Percentiles rank a stretch among this genome's conserved stretches.
Conservation (phyloP, 257 asterid genomes). For the Fraxinus anomala region DNA sequence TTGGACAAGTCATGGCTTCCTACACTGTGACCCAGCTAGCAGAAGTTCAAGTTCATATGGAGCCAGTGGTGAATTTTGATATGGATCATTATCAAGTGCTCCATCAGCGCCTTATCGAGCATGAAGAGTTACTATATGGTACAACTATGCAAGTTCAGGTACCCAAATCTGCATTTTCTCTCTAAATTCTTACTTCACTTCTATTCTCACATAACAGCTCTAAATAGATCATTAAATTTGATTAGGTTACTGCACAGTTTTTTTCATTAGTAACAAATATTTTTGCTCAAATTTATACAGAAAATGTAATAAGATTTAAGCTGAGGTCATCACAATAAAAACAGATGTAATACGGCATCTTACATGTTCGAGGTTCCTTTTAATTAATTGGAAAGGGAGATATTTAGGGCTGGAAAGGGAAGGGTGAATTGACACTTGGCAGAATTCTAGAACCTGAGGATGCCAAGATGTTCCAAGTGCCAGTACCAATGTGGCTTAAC, state of each 20-base stretch:
- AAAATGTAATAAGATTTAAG: neutral
- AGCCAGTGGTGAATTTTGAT: conserved; percentile 88
- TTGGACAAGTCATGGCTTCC: conserved; percentile 98
- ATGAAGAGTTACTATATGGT: conserved; percentile 85
- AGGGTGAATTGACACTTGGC: neutral
- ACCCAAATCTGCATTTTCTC: conserved; percentile 21
- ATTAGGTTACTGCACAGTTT: conserved; percentile 13
- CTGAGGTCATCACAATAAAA: neutral
- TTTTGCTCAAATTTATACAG: neutral
- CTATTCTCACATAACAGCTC: neutral
- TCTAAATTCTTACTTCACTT: neutral
- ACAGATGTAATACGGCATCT: conserved; percentile 10
- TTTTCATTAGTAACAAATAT: neutral
- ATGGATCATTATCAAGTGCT: conserved; percentile 74
- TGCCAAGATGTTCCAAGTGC: neutral
- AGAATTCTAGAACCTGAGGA: neutral
- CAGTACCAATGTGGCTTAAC: neutral
- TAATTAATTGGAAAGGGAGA: neutral
- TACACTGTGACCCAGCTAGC: conserved; percentile 80
- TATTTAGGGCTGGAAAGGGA: neutral
- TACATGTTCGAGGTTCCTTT: neutral
- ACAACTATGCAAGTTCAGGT: conserved; percentile 84
- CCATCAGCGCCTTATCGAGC: conserved; percentile 92
- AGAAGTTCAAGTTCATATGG: conserved; percentile 75
- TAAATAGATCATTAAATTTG: conserved; percentile 11